Evolutionary conservation across 2,329 filamentous ascomycete genomes (phyloP).

Genomic region (Claviceps digitariae): DNA sequence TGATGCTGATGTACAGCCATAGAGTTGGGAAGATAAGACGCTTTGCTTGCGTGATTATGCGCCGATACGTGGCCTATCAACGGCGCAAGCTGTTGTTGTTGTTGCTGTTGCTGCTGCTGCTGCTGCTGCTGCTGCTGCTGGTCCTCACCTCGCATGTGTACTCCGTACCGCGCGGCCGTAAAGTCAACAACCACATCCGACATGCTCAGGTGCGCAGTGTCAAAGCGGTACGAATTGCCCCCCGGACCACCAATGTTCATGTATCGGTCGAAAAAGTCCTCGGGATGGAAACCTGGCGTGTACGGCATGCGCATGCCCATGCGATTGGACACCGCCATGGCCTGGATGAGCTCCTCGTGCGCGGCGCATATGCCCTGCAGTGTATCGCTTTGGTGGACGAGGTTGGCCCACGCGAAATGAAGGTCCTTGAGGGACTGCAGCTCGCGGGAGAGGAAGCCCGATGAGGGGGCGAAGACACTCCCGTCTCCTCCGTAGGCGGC

Average conservation of each 20-base stretch:
- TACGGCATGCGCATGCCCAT: constrained; percentile 25
- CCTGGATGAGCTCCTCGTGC: constrained; percentile 70
- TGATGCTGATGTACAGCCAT: not conserved
- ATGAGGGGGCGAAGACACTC: constrained; percentile 47
- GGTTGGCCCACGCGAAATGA: constrained; percentile 60
- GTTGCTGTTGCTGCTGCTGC: no score
- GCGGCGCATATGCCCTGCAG: constrained; percentile 64
- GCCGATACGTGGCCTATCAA: not conserved
- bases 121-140: no score
- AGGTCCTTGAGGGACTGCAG: constrained; percentile 70
- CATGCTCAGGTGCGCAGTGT: constrained; percentile 61
- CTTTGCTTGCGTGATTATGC: not conserved
- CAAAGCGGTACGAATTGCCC: constrained; percentile 49
- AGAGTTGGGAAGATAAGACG: not conserved
- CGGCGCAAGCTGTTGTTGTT: not conserved
- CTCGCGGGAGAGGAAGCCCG: constrained; percentile 62
- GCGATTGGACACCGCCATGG: constrained; percentile 12
- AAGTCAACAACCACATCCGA: constrained; percentile 51
- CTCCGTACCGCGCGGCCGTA: constrained; percentile 41
- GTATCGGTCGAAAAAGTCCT: constrained; percentile 81
- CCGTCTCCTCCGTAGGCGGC: constrained; percentile 34
- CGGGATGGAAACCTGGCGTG: constrained; percentile 67
- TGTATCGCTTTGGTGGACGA: constrained; percentile 69
- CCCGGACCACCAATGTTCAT: constrained; percentile 40
- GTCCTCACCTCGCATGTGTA: no score